Percentiles rank a stretch among this genome's conserved stretches.
phyloP scores from a whole-genome alignment of 2,329 filamentous ascomycete species.

The Aspergillus quadricinctus region DNA sequence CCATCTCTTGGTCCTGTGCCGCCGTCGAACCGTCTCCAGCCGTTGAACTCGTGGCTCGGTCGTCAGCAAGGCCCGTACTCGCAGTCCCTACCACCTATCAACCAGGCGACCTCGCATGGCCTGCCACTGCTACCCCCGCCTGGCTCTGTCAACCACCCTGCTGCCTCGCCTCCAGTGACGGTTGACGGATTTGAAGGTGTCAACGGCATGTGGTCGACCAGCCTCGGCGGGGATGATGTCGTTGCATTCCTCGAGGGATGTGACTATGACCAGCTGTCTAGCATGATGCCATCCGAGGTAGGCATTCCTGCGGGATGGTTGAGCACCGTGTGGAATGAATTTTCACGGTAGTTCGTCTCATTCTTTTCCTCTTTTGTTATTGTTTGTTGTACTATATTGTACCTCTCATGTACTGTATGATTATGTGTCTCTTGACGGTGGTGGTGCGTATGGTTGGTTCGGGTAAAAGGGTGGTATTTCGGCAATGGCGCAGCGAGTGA shows the following conservation, averaged over 20 bases:
- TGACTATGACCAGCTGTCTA: conserved; percentile 27
- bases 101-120: conserved; percentile 26
- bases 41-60: conserved; percentile 37
- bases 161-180: conserved; percentile 28
- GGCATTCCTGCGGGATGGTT: conserved; percentile 34
- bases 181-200: conserved; percentile 23
- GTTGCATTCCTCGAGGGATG: conserved; percentile 35
- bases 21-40: conserved; percentile 33
- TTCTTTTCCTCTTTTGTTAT: conserved; percentile 1
- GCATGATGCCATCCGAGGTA: conserved; percentile 26
- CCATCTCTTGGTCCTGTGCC: conserved; percentile 28
- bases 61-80: conserved; percentile 32
- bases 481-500: not conserved
- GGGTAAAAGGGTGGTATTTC: not conserved
- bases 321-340: conserved; percentile 32
- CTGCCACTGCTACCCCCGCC: conserved; percentile 35
- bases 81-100: conserved; percentile 37
- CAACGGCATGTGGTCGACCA: conserved; percentile 26
- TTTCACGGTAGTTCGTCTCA: conserved; percentile 18
- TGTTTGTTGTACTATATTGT: conserved; percentile 20
- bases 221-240: conserved; percentile 36
- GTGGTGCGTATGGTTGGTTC: not conserved
- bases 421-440: conserved; percentile 3
- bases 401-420: conserved; percentile 26
- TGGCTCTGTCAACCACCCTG: conserved; percentile 26